Evolutionary conservation across 2,329 filamentous ascomycete genomes (phyloP).

Genomic region (Helicocarpus griseus): DNA sequence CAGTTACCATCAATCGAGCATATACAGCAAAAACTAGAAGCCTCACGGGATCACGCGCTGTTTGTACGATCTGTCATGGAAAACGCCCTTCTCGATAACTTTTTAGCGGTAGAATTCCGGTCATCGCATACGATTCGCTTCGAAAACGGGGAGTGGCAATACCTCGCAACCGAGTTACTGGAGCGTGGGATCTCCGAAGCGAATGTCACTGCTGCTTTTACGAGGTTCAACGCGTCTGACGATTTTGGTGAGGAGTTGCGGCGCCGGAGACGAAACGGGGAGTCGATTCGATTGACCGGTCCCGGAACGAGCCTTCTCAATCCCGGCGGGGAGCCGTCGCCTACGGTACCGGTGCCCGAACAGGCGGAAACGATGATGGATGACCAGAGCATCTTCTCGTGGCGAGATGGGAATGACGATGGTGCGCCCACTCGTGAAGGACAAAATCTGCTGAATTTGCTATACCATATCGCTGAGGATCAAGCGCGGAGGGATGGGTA

Average conservation of each 20-base stretch:
- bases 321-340: conserved; percentile 11
- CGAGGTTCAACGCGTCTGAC: conserved; percentile 28
- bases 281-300: conserved; percentile 26
- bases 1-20: conserved; percentile 32
- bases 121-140: conserved; percentile 26
- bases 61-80: conserved; percentile 36
- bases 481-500: conserved; percentile 81
- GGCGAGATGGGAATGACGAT: conserved; percentile 35
- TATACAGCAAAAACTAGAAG: conserved; percentile 32
- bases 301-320: conserved; percentile 5
- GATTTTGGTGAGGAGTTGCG: conserved; percentile 31
- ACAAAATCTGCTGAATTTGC: conserved; percentile 71
- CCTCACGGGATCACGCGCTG: conserved; percentile 28
- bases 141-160: conserved; percentile 26
- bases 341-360: conserved; percentile 23
- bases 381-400: conserved; percentile 37
- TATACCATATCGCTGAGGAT: conserved; percentile 90
- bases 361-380: conserved; percentile 29
- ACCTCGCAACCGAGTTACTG: conserved; percentile 29
- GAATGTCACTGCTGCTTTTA: conserved; percentile 28
- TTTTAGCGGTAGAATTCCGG: conserved; percentile 32
- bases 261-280: conserved; percentile 30
- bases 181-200: conserved; percentile 27
- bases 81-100: conserved; percentile 34
- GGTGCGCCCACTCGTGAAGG: conserved; percentile 41